These are phyloP conservation scores for Ambrosiella beaveri DNA, from an alignment of 2,329 filamentous ascomycete species.

Conservation along the genomic window DNA sequence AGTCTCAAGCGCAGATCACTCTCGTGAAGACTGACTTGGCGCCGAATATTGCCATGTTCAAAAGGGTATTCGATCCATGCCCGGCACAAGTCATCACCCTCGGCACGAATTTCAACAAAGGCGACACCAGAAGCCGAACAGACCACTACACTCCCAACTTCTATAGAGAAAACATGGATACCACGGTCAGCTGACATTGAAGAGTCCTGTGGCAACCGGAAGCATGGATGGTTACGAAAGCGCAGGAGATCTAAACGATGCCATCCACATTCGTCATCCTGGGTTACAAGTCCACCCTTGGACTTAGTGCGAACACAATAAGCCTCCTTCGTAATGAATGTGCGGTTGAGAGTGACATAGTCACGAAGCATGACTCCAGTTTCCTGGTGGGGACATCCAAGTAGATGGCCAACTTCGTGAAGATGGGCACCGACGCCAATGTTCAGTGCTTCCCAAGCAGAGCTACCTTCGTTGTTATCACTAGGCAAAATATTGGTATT, in stretches of 20 bases:
- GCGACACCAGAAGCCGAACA: conserved; percentile 69
- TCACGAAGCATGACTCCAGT: conserved; percentile 84
- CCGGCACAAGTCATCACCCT: conserved; percentile 66
- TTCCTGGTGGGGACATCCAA: conserved; percentile 81
- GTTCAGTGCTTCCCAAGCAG: conserved; percentile 89
- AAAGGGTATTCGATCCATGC: conserved; percentile 66
- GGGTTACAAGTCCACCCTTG: conserved; percentile 57
- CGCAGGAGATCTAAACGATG: conserved; percentile 77
- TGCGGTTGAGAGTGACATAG: conserved; percentile 68
- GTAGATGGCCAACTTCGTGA: conserved; percentile 76
- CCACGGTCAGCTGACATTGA: conserved; percentile 49
- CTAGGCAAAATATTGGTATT: conserved; percentile 68
- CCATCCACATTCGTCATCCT: conserved; percentile 76
- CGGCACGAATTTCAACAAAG: conserved; percentile 65
- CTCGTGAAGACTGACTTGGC: conserved; percentile 60
- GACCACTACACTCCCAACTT: conserved; percentile 56
- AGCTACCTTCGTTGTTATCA: conserved; percentile 71
- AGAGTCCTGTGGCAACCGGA: conserved; percentile 63
- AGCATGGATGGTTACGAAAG: conserved; percentile 81
- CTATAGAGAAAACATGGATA: conserved; percentile 72
- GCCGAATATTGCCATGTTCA: conserved; percentile 43
- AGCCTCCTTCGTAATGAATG: conserved; percentile 64
- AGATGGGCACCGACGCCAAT: conserved; percentile 86
- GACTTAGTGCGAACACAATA: conserved; percentile 77
- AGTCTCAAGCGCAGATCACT: conserved; percentile 53